Percentiles rank a stretch among this genome's conserved stretches.
These are phyloP conservation scores for Funneliformis geosporum DNA, from an alignment of 192 early-diverging fungal genomes.

Conservation along the genomic window DNA sequence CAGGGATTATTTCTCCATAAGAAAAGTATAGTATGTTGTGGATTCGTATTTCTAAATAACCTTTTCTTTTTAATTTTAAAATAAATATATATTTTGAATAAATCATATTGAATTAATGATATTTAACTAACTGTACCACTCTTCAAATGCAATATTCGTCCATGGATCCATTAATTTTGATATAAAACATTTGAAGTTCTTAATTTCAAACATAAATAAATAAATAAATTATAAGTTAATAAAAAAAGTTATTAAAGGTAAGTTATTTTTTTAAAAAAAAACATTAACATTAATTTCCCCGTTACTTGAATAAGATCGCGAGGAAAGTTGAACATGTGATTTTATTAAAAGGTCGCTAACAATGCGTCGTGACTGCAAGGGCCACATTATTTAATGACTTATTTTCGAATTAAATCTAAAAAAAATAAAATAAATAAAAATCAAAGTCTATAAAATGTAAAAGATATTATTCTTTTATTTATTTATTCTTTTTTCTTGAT, in stretches of 20 bases:
- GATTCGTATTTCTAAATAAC: constrained; percentile 76
- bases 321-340: neutral
- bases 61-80: constrained; percentile 42
- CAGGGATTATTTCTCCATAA: constrained; percentile 88
- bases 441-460: no score
- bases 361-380: neutral
- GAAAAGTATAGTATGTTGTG: constrained; percentile 68
- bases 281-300: neutral
- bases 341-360: neutral
- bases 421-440: no score
- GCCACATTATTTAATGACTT: neutral
- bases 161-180: constrained; percentile 72
- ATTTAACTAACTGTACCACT: constrained; percentile 54
- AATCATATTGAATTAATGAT: neutral
- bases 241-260: neutral
- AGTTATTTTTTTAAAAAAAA: neutral
- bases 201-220: neutral
- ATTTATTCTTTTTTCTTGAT: neutral
- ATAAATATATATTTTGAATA: neutral
- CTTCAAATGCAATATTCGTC: constrained; percentile 85
- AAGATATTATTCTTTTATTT: no score
- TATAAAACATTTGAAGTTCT: constrained; percentile 58
- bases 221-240: neutral
- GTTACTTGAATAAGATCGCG: neutral
- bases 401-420: no score